Evolutionary conservation across 179 eudicot genomes (phyloP).

Genomic region (Nepenthes alata): DNA sequence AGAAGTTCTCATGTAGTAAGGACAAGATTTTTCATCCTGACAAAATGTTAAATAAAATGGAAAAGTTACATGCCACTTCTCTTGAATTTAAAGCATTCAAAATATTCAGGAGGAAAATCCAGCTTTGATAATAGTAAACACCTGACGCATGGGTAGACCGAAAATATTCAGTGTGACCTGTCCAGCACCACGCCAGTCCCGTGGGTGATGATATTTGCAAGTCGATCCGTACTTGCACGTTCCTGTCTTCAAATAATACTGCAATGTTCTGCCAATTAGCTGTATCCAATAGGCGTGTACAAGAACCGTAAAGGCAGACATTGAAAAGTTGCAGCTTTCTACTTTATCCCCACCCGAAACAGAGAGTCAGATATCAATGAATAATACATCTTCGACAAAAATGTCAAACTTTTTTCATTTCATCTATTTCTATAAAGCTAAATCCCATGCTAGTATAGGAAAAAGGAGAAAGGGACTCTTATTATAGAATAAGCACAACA

Average conservation of each 20-base stretch:
- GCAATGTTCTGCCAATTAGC: conserved; percentile 21
- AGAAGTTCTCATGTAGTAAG: conserved; percentile 47
- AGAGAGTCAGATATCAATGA: not conserved
- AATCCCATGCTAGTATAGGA: too few species aligned
- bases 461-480: too few species aligned
- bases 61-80: too few species aligned
- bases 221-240: conserved; percentile 61
- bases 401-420: too few species aligned
- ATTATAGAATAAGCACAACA: too few species aligned
- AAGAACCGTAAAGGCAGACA: not conserved
- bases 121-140: conserved; percentile 7
- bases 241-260: conserved; percentile 66
- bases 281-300: not conserved
- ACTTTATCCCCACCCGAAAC: not conserved
- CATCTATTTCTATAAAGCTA: too few species aligned
- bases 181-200: conserved; percentile 39
- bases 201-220: conserved; percentile 71
- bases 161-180: conserved; percentile 29
- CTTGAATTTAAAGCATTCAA: too few species aligned
- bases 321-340: not conserved
- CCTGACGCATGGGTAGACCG: conserved; percentile 74
- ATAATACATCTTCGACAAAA: too few species aligned
- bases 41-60: not conserved
- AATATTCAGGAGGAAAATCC: too few species aligned
- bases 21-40: conserved; percentile 55